Evolutionary conservation across 352 stramenopile species (phyloP).

Genomic region (Globisporangium megalacanthum): DNA sequence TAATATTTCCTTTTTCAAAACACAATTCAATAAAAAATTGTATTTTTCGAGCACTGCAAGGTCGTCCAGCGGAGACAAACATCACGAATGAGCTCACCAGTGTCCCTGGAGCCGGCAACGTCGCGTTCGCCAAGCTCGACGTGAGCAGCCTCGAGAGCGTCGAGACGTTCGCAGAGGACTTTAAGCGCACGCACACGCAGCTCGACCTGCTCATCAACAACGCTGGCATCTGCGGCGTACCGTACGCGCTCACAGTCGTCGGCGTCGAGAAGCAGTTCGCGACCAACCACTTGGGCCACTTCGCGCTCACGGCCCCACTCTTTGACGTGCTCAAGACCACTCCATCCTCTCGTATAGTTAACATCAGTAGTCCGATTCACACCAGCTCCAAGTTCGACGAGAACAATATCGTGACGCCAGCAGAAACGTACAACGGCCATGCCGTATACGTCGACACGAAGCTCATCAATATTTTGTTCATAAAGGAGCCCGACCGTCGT

Average conservation of each 20-base stretch:
- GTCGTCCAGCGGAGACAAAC: slow-evolving; percentile 17
- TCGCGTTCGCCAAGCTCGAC: slow-evolving; percentile 23
- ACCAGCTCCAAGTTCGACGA: slow-evolving; percentile 13
- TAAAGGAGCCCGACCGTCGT: slow-evolving; percentile 43
- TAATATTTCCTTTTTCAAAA: no score
- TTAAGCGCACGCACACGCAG: no score
- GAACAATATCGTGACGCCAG: slow-evolving; percentile 5
- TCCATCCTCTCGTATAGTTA: slow-evolving; percentile 21
- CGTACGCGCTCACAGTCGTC: no score
- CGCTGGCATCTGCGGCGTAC: no score
- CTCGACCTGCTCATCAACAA: no score
- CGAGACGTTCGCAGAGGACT: slow-evolving; percentile 11
- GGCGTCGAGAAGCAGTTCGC: slow-evolving; percentile 41
- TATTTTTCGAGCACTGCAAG: no score
- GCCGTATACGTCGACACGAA: slow-evolving; percentile 47
- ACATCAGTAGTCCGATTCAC: slow-evolving; percentile 30
- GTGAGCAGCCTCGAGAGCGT: slow-evolving; percentile 18
- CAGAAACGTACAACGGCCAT: slow-evolving; percentile 6
- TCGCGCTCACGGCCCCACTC: slow-evolving; percentile 41
- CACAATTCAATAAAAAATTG: no score
- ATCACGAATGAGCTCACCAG: no score
- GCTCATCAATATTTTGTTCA: slow-evolving; percentile 58
- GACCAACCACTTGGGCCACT: no score
- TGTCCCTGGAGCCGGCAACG: slow-evolving; percentile 13
- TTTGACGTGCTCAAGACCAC: slow-evolving; percentile 26